Conservation (phyloP, 148 eudicot genomes). For the Heliosperma pusillum region DNA sequence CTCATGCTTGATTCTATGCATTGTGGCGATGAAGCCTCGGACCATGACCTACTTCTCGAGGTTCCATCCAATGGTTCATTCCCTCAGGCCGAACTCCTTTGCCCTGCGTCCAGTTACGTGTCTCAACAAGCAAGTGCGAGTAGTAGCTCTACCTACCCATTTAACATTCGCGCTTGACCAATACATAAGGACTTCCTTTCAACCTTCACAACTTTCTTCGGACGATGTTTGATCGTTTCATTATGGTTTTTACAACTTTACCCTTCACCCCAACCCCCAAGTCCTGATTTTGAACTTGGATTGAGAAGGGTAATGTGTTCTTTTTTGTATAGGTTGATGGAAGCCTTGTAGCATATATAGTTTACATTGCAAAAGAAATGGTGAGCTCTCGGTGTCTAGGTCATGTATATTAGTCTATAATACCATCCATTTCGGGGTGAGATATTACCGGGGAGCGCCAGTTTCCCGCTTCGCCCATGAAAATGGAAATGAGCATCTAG, state of each 20-base stretch:
- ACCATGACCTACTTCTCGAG: conserved; percentile 78
- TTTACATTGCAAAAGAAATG: conserved; percentile 28
- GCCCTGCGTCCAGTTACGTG: conserved; percentile 45
- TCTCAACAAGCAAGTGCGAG: conserved; percentile 61
- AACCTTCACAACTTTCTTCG: conserved; percentile 25
- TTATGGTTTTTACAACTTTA: conserved; percentile 5
- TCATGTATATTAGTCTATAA: conserved; percentile 24
- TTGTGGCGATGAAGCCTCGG: conserved; percentile 52
- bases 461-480: conserved; percentile 17
- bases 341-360: conserved; percentile 32
- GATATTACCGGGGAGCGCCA: conserved; percentile 16
- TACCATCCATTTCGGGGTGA: conserved; percentile 15
- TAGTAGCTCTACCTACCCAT: conserved; percentile 54
- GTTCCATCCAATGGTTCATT: conserved; percentile 77
- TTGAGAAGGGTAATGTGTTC: conserved; percentile 19
- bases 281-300: conserved; percentile 37
- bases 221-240: conserved; percentile 28
- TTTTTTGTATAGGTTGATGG: conserved; percentile 56
- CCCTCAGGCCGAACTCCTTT: conserved; percentile 88
- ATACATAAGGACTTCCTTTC: conserved; percentile 14
- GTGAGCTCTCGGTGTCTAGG: conserved; percentile 26
- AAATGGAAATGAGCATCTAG: conserved; percentile 20
- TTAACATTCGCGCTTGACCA: conserved; percentile 22
- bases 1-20: conserved; percentile 52
- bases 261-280: conserved; percentile 17